Percentiles rank a stretch among this genome's conserved stretches.
Evolutionary conservation across 768 basidiomycete genomes (phyloP).

Genomic region (Psilocybe cubensis): DNA sequence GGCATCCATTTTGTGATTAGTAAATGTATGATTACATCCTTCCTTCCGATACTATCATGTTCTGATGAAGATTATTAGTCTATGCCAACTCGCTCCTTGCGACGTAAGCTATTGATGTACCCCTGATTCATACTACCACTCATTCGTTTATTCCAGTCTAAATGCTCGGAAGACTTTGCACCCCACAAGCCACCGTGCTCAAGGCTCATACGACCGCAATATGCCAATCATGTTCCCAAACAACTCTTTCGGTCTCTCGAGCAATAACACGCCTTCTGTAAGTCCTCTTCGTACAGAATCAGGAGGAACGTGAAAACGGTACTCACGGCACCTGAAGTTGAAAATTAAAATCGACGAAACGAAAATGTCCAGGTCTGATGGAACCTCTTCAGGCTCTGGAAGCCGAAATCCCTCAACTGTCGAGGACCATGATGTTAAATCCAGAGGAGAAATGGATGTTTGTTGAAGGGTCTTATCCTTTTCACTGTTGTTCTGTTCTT

Average conservation of each 20-base stretch:
- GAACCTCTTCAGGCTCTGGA: not conserved
- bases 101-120: conserved; percentile 40
- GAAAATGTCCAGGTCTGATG: conserved; percentile 1
- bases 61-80: conserved; percentile 28
- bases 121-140: not conserved
- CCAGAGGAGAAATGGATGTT: not conserved
- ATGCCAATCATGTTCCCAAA: conserved; percentile 2
- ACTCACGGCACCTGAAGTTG: not conserved
- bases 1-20: conserved; percentile 56
- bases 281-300: not conserved
- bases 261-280: not conserved
- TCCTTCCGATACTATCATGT: not conserved
- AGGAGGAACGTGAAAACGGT: too few species aligned
- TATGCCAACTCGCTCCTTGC: conserved; percentile 57
- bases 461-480: too few species aligned
- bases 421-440: not conserved
- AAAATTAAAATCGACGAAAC: conserved; percentile 1
- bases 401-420: not conserved
- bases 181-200: conserved; percentile 4
- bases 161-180: conserved; percentile 15
- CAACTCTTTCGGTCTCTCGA: not conserved
- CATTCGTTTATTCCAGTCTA: conserved; percentile 9
- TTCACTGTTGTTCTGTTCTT: too few species aligned
- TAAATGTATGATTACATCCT: conserved; percentile 39
- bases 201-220: conserved; percentile 2